phyloP scores from a whole-genome alignment of 2,329 filamentous ascomycete species.

The Leptographium procerum region DNA sequence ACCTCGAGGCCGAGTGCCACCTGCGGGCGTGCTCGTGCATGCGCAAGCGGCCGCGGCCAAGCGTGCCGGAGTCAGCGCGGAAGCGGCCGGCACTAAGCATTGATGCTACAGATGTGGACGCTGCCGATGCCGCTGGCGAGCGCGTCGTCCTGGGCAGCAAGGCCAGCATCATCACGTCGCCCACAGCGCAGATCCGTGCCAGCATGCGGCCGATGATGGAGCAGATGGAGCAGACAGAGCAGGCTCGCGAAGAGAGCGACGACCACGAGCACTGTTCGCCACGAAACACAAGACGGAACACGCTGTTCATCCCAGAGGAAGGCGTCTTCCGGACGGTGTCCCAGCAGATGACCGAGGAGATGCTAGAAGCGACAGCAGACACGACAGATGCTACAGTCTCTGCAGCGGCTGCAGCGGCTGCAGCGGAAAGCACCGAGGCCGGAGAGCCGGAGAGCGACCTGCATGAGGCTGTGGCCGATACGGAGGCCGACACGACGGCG shows the following conservation, averaged over 20 bases:
- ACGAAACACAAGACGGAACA: too few relatives aligned
- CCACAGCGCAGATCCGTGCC: slow-evolving; percentile 15
- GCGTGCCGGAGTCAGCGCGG: slow-evolving; percentile 21
- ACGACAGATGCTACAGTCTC: neutral
- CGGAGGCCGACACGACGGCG: slow-evolving; percentile 17
- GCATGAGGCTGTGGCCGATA: slow-evolving; percentile 17
- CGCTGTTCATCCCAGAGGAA: slow-evolving; percentile 49
- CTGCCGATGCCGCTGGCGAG: slow-evolving; percentile 27
- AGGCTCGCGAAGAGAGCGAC: too few relatives aligned
- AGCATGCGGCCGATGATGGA: slow-evolving; percentile 19
- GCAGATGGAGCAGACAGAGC: slow-evolving; percentile 6
- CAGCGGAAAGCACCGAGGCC: neutral
- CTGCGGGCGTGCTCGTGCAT: slow-evolving; percentile 55
- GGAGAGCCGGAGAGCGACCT: slow-evolving; percentile 4
- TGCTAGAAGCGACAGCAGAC: slow-evolving; percentile 27
- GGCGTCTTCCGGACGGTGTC: slow-evolving; percentile 53
- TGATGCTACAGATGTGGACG: neutral
- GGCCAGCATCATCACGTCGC: slow-evolving; percentile 2
- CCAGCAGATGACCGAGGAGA: slow-evolving; percentile 36
- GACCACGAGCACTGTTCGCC: too few relatives aligned
- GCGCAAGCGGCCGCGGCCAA: slow-evolving; percentile 24
- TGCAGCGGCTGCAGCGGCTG: neutral
- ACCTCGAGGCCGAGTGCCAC: slow-evolving; percentile 63
- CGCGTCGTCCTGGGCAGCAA: slow-evolving; percentile 17
- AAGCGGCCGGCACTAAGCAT: slow-evolving; percentile 21